phyloP scores from a whole-genome alignment of 306 rosid species.

The Inga laurina region DNA sequence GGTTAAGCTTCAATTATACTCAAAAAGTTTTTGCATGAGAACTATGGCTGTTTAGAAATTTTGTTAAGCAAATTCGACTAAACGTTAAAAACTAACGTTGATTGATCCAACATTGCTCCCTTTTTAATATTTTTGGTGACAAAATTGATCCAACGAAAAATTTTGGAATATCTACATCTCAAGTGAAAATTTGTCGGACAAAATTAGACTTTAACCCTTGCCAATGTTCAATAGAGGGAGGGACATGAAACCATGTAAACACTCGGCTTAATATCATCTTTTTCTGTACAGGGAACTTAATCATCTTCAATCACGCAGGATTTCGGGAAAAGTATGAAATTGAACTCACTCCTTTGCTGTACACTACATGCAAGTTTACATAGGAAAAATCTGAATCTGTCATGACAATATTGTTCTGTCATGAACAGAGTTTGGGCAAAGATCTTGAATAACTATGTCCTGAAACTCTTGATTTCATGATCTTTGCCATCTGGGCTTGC shows the following conservation, averaged over 20 bases:
- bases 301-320: conserved; percentile 24
- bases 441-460: conserved; percentile 60
- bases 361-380: conserved; percentile 42
- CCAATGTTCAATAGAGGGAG: conserved; percentile 27
- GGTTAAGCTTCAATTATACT: no score
- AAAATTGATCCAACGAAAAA: no score
- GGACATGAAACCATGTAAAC: neutral
- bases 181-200: no score
- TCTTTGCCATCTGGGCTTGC: conserved; percentile 78
- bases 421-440: conserved; percentile 89
- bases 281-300: conserved; percentile 14
- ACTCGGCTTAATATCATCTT: neutral
- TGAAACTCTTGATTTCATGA: conserved; percentile 64
- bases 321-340: conserved; percentile 30
- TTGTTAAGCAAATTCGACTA: no score
- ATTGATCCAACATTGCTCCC: no score
- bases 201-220: no score
- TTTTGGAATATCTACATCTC: no score
- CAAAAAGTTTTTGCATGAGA: no score
- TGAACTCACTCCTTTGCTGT: conserved; percentile 46
- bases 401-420: neutral
- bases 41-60: no score
- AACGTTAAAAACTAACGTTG: no score
- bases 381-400: conserved; percentile 13
- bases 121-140: no score